Evolutionary conservation across 345 rosid genomes (phyloP).

Genomic region (Brassica rapa): DNA sequence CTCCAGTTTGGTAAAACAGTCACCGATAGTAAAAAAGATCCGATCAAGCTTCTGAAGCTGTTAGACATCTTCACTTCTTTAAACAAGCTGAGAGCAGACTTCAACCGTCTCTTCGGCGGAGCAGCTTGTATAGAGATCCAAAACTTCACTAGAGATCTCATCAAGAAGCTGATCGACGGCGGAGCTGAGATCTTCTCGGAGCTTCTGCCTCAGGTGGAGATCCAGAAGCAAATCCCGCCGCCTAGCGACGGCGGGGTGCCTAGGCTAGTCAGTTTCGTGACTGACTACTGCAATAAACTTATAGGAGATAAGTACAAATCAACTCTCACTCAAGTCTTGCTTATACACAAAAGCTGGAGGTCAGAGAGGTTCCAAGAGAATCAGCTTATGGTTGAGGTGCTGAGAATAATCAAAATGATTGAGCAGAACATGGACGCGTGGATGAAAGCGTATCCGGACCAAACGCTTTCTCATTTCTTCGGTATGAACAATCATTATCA

Average conservation of each 20-base stretch:
- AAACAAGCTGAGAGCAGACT: constrained; percentile 86
- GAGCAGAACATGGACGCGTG: constrained; percentile 77
- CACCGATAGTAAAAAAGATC: constrained; percentile 90
- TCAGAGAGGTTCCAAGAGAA: constrained; percentile 85
- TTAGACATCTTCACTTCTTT: constrained; percentile 85
- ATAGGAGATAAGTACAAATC: constrained; percentile 81
- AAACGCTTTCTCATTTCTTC: constrained; percentile 59
- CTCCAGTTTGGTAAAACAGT: constrained; percentile 96
- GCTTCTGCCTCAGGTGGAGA: constrained; percentile 81
- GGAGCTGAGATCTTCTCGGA: constrained; percentile 97
- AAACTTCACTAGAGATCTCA: constrained; percentile 91
- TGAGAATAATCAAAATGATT: constrained; percentile 70
- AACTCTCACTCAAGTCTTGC: constrained; percentile 71
- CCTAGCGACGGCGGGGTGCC: constrained; percentile 86
- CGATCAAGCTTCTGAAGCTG: constrained; percentile 85
- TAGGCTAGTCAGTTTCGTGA: constrained; percentile 73
- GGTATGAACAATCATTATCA: constrained; percentile 95
- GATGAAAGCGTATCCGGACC: constrained; percentile 74
- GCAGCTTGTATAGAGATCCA: constrained; percentile 89
- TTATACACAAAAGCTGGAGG: constrained; percentile 95
- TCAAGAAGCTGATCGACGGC: constrained; percentile 80
- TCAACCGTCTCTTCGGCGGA: constrained; percentile 96
- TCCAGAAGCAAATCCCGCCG: constrained; percentile 80
- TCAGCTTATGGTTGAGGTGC: constrained; percentile 67
- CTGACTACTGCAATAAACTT: constrained; percentile 85